Conservation (phyloP, 1,139 yeast genomes). For the Yamadazyma atlantica region DNA sequence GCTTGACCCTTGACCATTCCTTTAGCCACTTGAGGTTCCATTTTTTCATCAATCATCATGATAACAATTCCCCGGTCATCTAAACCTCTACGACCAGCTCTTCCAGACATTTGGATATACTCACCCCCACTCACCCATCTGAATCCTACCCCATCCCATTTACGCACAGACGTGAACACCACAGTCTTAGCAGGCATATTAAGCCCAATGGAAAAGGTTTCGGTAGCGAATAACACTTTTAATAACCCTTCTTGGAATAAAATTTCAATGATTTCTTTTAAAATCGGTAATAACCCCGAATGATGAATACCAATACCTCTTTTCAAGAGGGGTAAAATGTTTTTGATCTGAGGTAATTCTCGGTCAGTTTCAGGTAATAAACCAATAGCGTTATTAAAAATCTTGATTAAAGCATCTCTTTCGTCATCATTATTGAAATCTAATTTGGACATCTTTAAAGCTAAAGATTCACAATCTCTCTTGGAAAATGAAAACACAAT, state of each 20-base stretch:
- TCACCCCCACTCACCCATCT: constrained; percentile 99
- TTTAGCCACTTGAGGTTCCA: constrained; percentile 99
- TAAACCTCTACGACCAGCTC: constrained; percentile 99
- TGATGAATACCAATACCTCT: constrained; percentile 99
- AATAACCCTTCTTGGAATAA: constrained; percentile 94
- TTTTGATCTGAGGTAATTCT: constrained; percentile 91
- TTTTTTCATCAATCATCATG: constrained; percentile 98
- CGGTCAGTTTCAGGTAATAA: constrained; percentile 87
- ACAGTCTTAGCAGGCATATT: constrained; percentile 99
- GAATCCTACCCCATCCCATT: constrained; percentile 96
- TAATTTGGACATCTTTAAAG: constrained; percentile 89
- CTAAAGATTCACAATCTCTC: constrained; percentile 93
- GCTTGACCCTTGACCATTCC: constrained; percentile 99
- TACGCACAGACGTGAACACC: constrained; percentile 94
- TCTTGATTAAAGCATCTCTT: constrained; percentile 82
- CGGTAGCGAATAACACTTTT: constrained; percentile 95
- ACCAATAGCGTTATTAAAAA: constrained; percentile 85
- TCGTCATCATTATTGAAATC: constrained; percentile 94
- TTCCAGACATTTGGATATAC: constrained; percentile 98
- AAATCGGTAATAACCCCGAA: constrained; percentile 90
- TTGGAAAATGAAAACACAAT: constrained; percentile 96
- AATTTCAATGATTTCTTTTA: constrained; percentile 95
- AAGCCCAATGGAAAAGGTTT: constrained; percentile 95
- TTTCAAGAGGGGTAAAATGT: constrained; percentile 79
- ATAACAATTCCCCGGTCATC: constrained; percentile 99